These are phyloP conservation scores for Colletotrichum melonis DNA, from an alignment of 2,329 filamentous ascomycete species.

Conservation along the genomic window DNA sequence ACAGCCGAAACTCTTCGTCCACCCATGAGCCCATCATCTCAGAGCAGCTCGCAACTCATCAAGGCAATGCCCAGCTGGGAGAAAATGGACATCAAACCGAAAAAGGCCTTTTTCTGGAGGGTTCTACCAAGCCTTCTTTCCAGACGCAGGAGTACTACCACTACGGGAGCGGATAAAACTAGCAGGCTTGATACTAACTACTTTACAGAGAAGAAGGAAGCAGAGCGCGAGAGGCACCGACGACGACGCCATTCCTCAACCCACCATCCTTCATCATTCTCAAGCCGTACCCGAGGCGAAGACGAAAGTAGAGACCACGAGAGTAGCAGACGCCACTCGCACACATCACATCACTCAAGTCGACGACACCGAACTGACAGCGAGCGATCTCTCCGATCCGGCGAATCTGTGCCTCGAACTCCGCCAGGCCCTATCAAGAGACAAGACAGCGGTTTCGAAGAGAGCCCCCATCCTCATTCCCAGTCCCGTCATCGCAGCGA, in stretches of 20 bases:
- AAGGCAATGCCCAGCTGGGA: slow-evolving; percentile 42
- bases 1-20: slow-evolving; percentile 60
- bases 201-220: slow-evolving; percentile 67
- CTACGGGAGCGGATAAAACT: slow-evolving; percentile 51
- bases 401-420: slow-evolving; percentile 44
- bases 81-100: slow-evolving; percentile 40
- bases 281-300: slow-evolving; percentile 47
- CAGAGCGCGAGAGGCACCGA: slow-evolving; percentile 54
- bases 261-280: slow-evolving; percentile 48
- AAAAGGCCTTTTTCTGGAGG: slow-evolving; percentile 47
- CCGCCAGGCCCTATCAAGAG: slow-evolving; percentile 53
- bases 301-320: slow-evolving; percentile 40
- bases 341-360: slow-evolving; percentile 35
- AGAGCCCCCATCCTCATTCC: slow-evolving; percentile 43
- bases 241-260: slow-evolving; percentile 52
- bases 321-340: slow-evolving; percentile 40
- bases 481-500: slow-evolving; percentile 36
- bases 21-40: slow-evolving; percentile 46
- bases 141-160: slow-evolving; percentile 46
- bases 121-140: slow-evolving; percentile 39
- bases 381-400: slow-evolving; percentile 45
- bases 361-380: slow-evolving; percentile 53
- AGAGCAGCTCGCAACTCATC: slow-evolving; percentile 37
- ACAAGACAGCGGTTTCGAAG: slow-evolving; percentile 59
- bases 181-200: slow-evolving; percentile 65